Evolutionary conservation across 352 stramenopile genomes (phyloP), one percentile per base, ranked within the genome.

Genomic region (Phytophthora pini): DNA sequence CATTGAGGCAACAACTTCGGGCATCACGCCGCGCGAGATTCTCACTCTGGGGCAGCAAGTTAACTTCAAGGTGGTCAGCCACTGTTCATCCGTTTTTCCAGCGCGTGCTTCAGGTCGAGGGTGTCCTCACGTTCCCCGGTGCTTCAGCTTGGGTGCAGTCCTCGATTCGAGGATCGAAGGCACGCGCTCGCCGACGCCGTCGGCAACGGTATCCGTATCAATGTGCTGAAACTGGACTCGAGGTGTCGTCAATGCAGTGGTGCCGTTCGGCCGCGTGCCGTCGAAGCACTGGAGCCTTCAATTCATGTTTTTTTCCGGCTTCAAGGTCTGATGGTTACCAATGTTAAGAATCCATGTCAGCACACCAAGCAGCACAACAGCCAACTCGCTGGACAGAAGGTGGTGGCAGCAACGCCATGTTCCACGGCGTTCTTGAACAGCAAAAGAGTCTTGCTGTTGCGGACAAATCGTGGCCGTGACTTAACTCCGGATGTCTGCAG

Each of bases 401-500:
- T 47, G 26, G 41, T 10, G 26, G 45, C 45, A 52, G 26, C 45
- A 36, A 49, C 2, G 46, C 27, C 27, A 20, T 40, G 26, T 2
- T 3, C 32, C 4, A 52, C 4, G n/a, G n/a, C 15, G 46, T 40
- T 52, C 31, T 34, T 11, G 31, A 20, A 20, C 17, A 20, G 17
- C 24, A 36, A 36, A 36, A 36, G 29, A 32, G 31, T 36, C 31
- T 36, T 13, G 2, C 10, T 26, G 46, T 53, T 12, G 43, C 24
- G 46, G 44, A 31, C 56, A 50, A 15, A 64, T 56, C 56, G 45
- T 36, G 17, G 5, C 40, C 38, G 51, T 38, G 43, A 56, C 26
- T 34, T 34, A 50, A 24, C 46, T 63, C 36, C 45, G 56, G 34
- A 64, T 47, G 38, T 59, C 52, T 29, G 24, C 38, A 40, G 8